These are phyloP conservation scores for Maudiozyma saulgeensis DNA, from an alignment of 805 yeast genomes.

Conservation along the genomic window DNA sequence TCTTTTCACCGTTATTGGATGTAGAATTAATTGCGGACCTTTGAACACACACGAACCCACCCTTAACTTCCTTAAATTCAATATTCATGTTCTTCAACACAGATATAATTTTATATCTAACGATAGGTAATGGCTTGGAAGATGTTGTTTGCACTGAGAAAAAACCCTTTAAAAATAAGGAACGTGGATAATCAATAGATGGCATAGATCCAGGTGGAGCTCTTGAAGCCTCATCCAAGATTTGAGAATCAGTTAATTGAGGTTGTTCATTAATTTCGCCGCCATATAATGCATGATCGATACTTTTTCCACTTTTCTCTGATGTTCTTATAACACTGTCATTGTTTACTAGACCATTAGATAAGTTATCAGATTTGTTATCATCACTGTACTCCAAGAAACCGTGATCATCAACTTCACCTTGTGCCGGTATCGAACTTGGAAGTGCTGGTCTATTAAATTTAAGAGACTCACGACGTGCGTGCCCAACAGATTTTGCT, in stretches of 20 bases:
- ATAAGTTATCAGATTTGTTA: constrained; percentile 45
- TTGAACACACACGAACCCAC: constrained; percentile 84
- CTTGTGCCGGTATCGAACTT: constrained; percentile 12
- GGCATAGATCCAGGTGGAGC: constrained; percentile 81
- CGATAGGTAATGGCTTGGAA: constrained; percentile 81
- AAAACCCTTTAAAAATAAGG: constrained; percentile 84
- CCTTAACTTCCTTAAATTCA: constrained; percentile 78
- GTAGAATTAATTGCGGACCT: constrained; percentile 34
- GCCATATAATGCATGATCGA: not conserved
- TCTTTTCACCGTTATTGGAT: constrained; percentile 7
- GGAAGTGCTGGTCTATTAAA: constrained; percentile 27
- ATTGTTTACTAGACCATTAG: constrained; percentile 4
- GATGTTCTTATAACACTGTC: not conserved
- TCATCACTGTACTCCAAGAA: constrained; percentile 36
- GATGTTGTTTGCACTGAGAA: constrained; percentile 93
- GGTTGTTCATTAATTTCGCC: constrained; percentile 5
- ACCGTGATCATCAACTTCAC: constrained; percentile 36
- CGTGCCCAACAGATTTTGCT: constrained; percentile 70
- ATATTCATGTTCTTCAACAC: constrained; percentile 72
- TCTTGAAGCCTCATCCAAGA: constrained; percentile 38
- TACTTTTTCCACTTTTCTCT: not conserved
- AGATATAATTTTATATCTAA: constrained; percentile 71
- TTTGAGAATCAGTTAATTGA: constrained; percentile 39
- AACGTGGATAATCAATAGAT: constrained; percentile 86
- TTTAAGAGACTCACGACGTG: constrained; percentile 51